phyloP scores from a whole-genome alignment of 208 protist species.

The Crithidia brevicula region DNA sequence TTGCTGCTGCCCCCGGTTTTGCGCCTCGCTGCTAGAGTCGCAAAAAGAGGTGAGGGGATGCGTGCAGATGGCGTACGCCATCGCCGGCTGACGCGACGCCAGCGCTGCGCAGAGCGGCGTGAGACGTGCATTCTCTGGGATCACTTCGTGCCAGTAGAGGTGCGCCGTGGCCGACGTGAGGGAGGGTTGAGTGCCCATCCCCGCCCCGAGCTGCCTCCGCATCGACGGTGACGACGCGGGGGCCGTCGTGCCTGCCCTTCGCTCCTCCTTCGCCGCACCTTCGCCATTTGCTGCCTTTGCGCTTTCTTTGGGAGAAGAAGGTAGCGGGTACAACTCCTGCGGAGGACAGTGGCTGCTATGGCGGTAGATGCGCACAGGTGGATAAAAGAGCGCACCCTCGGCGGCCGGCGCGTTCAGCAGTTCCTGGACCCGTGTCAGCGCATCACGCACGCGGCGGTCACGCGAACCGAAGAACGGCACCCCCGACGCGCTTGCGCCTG shows the following conservation, averaged over 20 bases:
- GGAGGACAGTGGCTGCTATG: slow-evolving; percentile 53
- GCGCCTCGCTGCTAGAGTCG: slow-evolving; percentile 1
- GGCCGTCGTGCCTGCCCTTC: not conserved
- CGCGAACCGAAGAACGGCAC: slow-evolving; percentile 24
- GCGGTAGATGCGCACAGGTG: slow-evolving; percentile 51
- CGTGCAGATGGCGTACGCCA: slow-evolving; percentile 67
- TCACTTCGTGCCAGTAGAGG: slow-evolving; percentile 41
- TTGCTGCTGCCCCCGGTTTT: slow-evolving; percentile 33
- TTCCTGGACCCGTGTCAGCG: slow-evolving; percentile 26
- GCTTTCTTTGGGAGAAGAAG: not conserved
- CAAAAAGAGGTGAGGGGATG: slow-evolving; percentile 68
- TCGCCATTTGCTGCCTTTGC: not conserved
- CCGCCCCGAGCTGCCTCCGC: slow-evolving; percentile 15
- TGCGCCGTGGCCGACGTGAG: not conserved
- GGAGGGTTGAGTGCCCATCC: not conserved
- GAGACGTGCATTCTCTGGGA: slow-evolving; percentile 57
- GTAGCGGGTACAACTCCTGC: slow-evolving; percentile 29
- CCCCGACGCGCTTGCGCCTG: not conserved
- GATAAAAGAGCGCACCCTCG: slow-evolving; percentile 50
- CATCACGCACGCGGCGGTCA: slow-evolving; percentile 19
- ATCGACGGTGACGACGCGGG: not conserved
- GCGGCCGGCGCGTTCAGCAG: slow-evolving; percentile 22
- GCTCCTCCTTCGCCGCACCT: slow-evolving; percentile 1
- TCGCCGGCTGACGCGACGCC: slow-evolving; percentile 47
- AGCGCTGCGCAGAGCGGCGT: slow-evolving; percentile 69